Conservation (phyloP, 1,284 basidiomycete species). For the Microbotryum violaceum region DNA sequence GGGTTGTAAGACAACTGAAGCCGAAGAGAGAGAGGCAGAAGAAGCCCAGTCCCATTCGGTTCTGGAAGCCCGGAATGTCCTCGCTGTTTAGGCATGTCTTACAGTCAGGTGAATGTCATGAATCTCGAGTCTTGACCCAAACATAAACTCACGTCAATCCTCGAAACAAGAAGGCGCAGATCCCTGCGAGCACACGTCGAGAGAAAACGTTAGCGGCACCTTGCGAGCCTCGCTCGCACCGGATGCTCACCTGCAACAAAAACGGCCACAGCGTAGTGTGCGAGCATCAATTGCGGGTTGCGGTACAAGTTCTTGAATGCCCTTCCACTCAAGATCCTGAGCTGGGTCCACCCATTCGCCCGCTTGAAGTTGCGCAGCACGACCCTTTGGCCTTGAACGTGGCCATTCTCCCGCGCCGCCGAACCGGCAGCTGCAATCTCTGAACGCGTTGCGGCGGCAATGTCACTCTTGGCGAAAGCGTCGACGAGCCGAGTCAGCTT, state of each 20-base stretch:
- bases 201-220: slow-evolving; percentile 8
- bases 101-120: slow-evolving; percentile 21
- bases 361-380: slow-evolving; percentile 69
- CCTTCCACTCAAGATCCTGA: slow-evolving; percentile 81
- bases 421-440: slow-evolving; percentile 55
- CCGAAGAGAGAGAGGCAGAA: slow-evolving; percentile 91
- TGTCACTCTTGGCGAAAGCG: slow-evolving; percentile 59
- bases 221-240: background rate
- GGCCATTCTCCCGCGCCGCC: slow-evolving; percentile 38
- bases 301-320: slow-evolving; percentile 94
- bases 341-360: slow-evolving; percentile 80
- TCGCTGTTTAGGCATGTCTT: slow-evolving; percentile 49
- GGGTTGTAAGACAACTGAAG: slow-evolving; percentile 86
- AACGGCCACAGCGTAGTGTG: slow-evolving; percentile 82
- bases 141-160: slow-evolving; percentile 55
- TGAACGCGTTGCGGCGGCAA: slow-evolving; percentile 55
- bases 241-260: slow-evolving; percentile 62
- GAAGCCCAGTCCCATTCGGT: slow-evolving; percentile 80
- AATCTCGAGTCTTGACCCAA: background rate
- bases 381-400: slow-evolving; percentile 52
- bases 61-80: slow-evolving; percentile 92
- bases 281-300: slow-evolving; percentile 80
- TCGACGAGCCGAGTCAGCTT: slow-evolving; percentile 67
- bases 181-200: slow-evolving; percentile 46
- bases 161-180: slow-evolving; percentile 74